phyloP scores from a whole-genome alignment of 2,329 filamentous ascomycete genomes.

The Karstenula rhodostoma region DNA sequence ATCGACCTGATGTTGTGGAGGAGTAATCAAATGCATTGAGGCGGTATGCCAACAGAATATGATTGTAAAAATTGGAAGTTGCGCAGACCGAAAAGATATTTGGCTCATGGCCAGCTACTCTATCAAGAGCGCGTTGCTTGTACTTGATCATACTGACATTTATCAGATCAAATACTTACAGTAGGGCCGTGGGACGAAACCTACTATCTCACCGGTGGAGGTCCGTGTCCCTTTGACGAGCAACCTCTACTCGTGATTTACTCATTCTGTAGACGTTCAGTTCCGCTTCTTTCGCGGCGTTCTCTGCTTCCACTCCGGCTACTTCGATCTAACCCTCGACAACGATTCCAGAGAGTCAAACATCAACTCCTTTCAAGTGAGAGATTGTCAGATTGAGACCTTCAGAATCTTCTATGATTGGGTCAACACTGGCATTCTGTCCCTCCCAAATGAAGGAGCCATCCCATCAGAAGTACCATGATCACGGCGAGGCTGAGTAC shows the following conservation, averaged over 20 bases:
- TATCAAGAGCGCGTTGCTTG: too few relatives aligned
- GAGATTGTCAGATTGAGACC: background rate
- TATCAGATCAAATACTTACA: background rate
- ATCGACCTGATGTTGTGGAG: too few relatives aligned
- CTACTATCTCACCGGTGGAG: background rate
- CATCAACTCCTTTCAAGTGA: background rate
- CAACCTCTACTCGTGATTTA: background rate
- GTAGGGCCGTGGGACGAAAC: conserved; percentile 3
- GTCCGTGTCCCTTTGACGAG: background rate
- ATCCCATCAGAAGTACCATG: too few relatives aligned
- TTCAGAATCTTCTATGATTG: background rate
- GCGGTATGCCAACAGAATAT: too few relatives aligned
- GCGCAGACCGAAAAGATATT: too few relatives aligned
- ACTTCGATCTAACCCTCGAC: conserved; percentile 16
- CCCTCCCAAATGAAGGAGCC: too few relatives aligned
- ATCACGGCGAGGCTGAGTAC: too few relatives aligned
- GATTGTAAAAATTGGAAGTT: too few relatives aligned
- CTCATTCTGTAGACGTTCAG: background rate
- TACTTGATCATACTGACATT: background rate
- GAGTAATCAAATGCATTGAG: background rate
- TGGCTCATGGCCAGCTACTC: too few relatives aligned
- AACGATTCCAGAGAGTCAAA: conserved; percentile 3
- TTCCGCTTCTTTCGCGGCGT: conserved; percentile 14
- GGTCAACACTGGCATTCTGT: background rate
- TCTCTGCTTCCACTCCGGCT: conserved; percentile 17